Base-by-base conservation (phyloP, 768 basidiomycete genomes). In the Mycena vitilis region DNA sequence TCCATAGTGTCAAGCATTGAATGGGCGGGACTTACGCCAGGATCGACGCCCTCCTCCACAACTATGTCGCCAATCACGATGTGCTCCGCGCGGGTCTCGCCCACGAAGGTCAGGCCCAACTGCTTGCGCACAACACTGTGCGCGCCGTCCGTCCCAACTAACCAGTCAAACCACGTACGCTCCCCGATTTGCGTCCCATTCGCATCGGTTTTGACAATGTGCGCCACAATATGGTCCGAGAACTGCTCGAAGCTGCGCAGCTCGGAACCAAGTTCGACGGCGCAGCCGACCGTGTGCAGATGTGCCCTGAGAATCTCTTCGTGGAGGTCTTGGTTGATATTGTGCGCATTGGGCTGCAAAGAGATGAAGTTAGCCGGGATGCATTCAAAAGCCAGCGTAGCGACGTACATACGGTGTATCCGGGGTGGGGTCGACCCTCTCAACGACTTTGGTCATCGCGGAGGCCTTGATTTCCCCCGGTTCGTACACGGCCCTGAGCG, bases 141-240 rank as follows among this genome's bases (percentile, higher is more conserved):
- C 0, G 82, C 84, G 12, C 84, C 82, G 62, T 85, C 86, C 0
- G 80, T 75, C 2, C 84, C 84, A 15, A 86, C 74, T 0, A 87
- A 68, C 69, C 76, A 85, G 2, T 76, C 72, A 45, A 70, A 73
- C 9, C 66, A 69, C 12, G 77, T 65, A 2, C 57, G 75, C 63
- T 85, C 81, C n/a, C 62, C 52, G 0, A 54, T 53, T 34, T 77
- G 76, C 23, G 74, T 34, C 2, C 72, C 79, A 1, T 75, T 68
- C 16, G 47, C 22, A 16, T 56, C 51, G 8, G 40, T 57, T 52
- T 74, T 78, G 15, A 65, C 66, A 16, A 83, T 48, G 38, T 70
- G 73, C 1, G 75, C 79, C 1, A 70, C 67, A 15, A 84, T 81
- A 20, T 69, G 62, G 57, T 81, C 79, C 0, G 68, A 51, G 34